phyloP scores from a whole-genome alignment of 192 early-diverging fungal genomes.

The Geranomyces variabilis region DNA sequence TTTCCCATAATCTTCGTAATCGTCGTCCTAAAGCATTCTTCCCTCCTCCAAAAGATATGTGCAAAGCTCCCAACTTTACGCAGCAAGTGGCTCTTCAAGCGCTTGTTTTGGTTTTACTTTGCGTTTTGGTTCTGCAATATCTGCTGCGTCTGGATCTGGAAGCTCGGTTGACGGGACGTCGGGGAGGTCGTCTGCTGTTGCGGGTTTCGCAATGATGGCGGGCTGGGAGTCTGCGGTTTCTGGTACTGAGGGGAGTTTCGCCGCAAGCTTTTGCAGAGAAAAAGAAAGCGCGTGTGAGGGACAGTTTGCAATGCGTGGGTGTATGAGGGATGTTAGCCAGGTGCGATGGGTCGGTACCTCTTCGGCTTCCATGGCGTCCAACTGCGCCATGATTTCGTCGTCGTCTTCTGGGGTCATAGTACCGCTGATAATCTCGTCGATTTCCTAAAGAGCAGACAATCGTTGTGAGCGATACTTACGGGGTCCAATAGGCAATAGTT shows the following conservation, averaged over 20 bases:
- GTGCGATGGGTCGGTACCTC: constrained; percentile 40
- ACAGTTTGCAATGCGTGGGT: too few relatives aligned
- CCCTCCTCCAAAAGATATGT: too few relatives aligned
- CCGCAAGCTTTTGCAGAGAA: background rate
- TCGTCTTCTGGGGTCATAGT: constrained; percentile 82
- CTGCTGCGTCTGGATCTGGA: background rate
- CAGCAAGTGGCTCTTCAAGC: background rate
- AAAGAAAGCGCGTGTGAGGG: background rate
- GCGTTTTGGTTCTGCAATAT: background rate
- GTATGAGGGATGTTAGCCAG: background rate
- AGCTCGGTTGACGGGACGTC: background rate
- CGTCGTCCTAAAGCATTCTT: too few relatives aligned
- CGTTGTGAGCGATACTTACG: background rate
- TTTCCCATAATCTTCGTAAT: too few relatives aligned
- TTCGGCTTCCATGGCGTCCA: constrained; percentile 67
- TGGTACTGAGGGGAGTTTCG: constrained; percentile 20
- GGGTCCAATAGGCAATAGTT: background rate
- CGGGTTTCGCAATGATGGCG: background rate
- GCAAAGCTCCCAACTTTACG: background rate
- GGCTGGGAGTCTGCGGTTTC: background rate
- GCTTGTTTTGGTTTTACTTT: background rate
- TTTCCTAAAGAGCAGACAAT: constrained; percentile 58
- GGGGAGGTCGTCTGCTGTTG: background rate
- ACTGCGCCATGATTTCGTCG: constrained; percentile 79
- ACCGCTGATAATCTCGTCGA: constrained; percentile 76